These are phyloP conservation scores for Schizosaccharomyces pombe DNA, from an alignment of 805 yeast genomes.

Conservation along the genomic window ASM294v3 CU329670.1:3422501-3423000, in stretches of 20 bases:
- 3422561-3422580: not conserved
- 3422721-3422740: slow-evolving; percentile 38
- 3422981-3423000: slow-evolving; percentile 42
- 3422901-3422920: slow-evolving; percentile 41
- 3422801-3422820: slow-evolving; percentile 40
- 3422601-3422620: not conserved
- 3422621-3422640: slow-evolving; percentile 19
- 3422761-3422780: slow-evolving; percentile 22
- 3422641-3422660: slow-evolving; percentile 44
- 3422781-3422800: slow-evolving; percentile 36
- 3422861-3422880: slow-evolving; percentile 22
- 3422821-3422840: slow-evolving; percentile 52
- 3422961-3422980: slow-evolving; percentile 23
- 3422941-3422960: slow-evolving; percentile 27
- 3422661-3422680: slow-evolving; percentile 60
- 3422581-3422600: not conserved
- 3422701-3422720: slow-evolving; percentile 56
- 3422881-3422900: slow-evolving; percentile 37
- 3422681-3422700: slow-evolving; percentile 28
- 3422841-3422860: slow-evolving; percentile 22
- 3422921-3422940: slow-evolving; percentile 61
- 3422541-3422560: slow-evolving; percentile 8
- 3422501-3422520: slow-evolving; percentile 6
- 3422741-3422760: slow-evolving; percentile 33
- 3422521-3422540: slow-evolving; percentile 6